Evolutionary conservation across 2,329 filamentous ascomycete species (phyloP), one percentile per base, ranked within the genome.

Genomic region (Stenocarpella maydis): DNA sequence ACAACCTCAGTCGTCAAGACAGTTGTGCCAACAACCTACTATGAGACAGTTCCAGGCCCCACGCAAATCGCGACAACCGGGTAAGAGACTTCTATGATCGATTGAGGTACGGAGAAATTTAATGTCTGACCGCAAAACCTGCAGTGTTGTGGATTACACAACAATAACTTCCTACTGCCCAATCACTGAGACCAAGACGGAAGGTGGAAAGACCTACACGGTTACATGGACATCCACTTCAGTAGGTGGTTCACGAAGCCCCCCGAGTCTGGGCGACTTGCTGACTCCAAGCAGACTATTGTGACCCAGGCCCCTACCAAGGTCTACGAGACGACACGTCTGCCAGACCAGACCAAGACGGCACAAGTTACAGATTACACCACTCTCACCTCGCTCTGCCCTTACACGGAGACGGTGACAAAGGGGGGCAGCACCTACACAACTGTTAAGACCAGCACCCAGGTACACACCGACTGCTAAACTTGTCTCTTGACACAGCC

Each of bases 161-260:
- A 85, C 83, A 7, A 66, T 80, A 43, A 86, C 83, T 17, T 80
- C 78, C 19, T 76, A 84, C 17, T 83, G 81, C 75, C 81, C 83
- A 10, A 74, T 85, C 17, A 85, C 83, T 1, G 78, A 82, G 73
- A 82, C 81, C 55, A 81, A 80, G 75, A 83, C 81, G 2, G 65
- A 84, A 4, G 79, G 75, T 31, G 85, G 85, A 34, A 74, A 77
- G 47, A 80, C 80, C 3, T 76, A 82, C 0, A 78, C 81, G 15
- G 76, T 81, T 21, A 81, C 80, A 26, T 81, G 79, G 77, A 81
- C 79, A 8, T 80, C 79, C 15, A 83, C 79, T 1, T 78, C 77
- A 10, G 79, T 79, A 58, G 39, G 65, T 39, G 6, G 3, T 28
- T 8, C 6, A 17, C 15, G 19, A 45, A 8, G 14, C 26, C 34